Percentiles rank a stretch among this genome's conserved stretches.
Conservation (phyloP, 176 grass and related monocot species). For the Dactylis glomerata region DNA sequence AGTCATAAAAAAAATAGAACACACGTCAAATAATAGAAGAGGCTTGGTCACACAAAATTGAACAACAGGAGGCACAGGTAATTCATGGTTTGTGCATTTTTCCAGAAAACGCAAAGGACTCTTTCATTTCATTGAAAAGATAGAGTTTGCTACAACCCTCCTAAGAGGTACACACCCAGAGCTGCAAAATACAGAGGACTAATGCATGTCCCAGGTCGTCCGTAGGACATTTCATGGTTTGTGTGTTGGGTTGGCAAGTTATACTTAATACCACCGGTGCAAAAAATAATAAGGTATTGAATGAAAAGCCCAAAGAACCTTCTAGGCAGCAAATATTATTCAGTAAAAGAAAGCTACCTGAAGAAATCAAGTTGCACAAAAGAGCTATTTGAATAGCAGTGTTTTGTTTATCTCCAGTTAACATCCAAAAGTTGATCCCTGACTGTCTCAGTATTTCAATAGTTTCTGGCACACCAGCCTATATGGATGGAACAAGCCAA, state of each 20-base stretch:
- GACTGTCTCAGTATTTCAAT: constrained; percentile 95
- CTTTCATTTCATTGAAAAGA: no score
- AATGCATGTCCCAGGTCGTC: no score
- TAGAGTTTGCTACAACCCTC: no score
- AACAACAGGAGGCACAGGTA: not conserved
- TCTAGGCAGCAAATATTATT: not conserved
- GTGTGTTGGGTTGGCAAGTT: not conserved
- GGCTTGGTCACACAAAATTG: not conserved
- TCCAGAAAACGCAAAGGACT: no score
- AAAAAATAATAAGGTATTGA: not conserved
- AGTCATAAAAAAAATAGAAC: not conserved
- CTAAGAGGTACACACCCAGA: no score
- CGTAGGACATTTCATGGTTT: no score
- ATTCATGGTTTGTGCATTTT: no score
- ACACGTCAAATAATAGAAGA: not conserved
- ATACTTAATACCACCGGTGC: not conserved
- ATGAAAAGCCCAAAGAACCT: not conserved
- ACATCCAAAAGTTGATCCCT: constrained; percentile 99
- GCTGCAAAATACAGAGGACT: no score
- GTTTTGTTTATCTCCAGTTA: constrained; percentile 97
- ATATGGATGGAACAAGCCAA: constrained; percentile 32
- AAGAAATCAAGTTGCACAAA: constrained; percentile 93
- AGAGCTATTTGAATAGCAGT: constrained; percentile 98
- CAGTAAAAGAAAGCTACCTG: constrained; percentile 48
- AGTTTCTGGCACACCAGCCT: constrained; percentile 93